Evolutionary conservation across 352 stramenopile genomes (phyloP).

Genomic region (Phytopythium sindhum): DNA sequence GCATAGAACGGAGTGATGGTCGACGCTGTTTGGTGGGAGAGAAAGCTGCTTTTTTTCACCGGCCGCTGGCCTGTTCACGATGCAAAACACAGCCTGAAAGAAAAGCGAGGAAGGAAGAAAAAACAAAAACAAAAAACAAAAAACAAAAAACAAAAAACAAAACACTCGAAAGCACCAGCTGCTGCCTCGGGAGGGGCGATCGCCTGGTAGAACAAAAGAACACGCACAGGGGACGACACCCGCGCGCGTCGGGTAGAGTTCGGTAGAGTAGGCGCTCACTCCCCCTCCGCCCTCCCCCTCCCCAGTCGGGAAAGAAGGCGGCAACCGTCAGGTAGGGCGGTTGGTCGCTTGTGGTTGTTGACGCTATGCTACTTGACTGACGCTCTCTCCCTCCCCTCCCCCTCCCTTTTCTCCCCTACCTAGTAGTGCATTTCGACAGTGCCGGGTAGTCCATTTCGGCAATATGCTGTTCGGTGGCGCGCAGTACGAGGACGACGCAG

Average conservation of each 20-base stretch:
- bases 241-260: neutral
- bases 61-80: neutral
- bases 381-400: neutral
- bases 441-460: neutral
- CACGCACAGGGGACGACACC: too few relatives aligned
- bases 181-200: neutral
- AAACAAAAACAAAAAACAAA: too few relatives aligned
- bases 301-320: neutral
- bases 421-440: neutral
- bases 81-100: neutral
- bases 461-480: conserved; percentile 32
- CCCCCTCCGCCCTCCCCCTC: neutral
- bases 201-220: neutral
- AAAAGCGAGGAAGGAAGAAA: neutral
- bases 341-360: neutral
- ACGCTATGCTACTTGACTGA: too few relatives aligned
- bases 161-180: neutral
- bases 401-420: too few relatives aligned
- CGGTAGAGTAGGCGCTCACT: neutral
- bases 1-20: neutral
- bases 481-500: conserved; percentile 39
- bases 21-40: neutral
- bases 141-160: too few relatives aligned
- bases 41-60: neutral
- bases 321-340: neutral